phyloP scores from a whole-genome alignment of 345 rosid genomes.

The rapeseed (Brassica napus) region Da-Ae NC_063448.1:19841001-19841500 shows the following conservation, averaged over 20 bases:
- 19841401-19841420: slow-evolving; percentile 78
- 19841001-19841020: background rate
- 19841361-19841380: slow-evolving; percentile 73
- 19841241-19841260: slow-evolving; percentile 63
- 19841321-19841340: slow-evolving; percentile 70
- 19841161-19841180: slow-evolving; percentile 26
- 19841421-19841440: slow-evolving; percentile 91
- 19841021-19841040: background rate
- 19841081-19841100: slow-evolving; percentile 34
- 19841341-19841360: slow-evolving; percentile 82
- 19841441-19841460: slow-evolving; percentile 89
- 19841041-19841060: slow-evolving; percentile 48
- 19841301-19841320: slow-evolving; percentile 84
- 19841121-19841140: slow-evolving; percentile 56
- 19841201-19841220: slow-evolving; percentile 42
- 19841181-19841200: slow-evolving; percentile 32
- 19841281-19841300: slow-evolving; percentile 35
- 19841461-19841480: slow-evolving; percentile 50
- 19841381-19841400: slow-evolving; percentile 84
- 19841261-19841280: slow-evolving; percentile 55
- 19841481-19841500: slow-evolving; percentile 32
- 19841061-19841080: slow-evolving; percentile 71
- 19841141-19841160: slow-evolving; percentile 44
- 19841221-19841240: slow-evolving; percentile 46
- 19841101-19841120: slow-evolving; percentile 39